Evolutionary conservation across 2,329 filamentous ascomycete species (phyloP), one percentile per base, ranked within the genome.

Genomic region (Penicillium polonicum): DNA sequence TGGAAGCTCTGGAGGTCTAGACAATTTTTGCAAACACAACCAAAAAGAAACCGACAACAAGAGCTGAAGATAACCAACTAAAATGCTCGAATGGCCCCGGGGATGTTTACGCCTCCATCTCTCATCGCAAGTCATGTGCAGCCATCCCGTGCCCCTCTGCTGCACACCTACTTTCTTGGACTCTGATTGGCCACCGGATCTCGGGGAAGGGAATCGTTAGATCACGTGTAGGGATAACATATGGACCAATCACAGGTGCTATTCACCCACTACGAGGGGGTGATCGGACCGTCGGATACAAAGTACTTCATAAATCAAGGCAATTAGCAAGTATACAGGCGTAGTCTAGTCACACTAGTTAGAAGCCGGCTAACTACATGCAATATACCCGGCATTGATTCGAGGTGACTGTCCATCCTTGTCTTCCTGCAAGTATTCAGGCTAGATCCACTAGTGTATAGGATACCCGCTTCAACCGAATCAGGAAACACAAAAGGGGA

Each of bases 111-210:
- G 52, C 43, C 45, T 57, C 48, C 41, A 41, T 57, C 21, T 46
- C 43, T 46, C 53, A 17, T 59, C 48, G 29, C 7, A 46, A 56
- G 69, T 76, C 74, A 76, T 70, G 72, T 76, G 74, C 68, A 64
- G 58, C 53, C 58, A 68, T 73, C 74, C 73, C 73, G 72, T 75
- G 73, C 68, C 71, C 72, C 66, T 67, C 68, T 59, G 62, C 60
- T 51, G 48, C 62, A 62, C 62, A 64, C 62, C 39, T 41, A 29
- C 29, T 51, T 15, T 51, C 27, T 10, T 6, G 19, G 1, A 8
- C 9, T 42, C 49, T 72, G 64, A 74, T 74, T 74, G 69, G 72
- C 45, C 49, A 7, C 19, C 41, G 42, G 36, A n/a, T 39, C 55
- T 41, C 61, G 65, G 65, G 36, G 31, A 59, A 66, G 63, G 57